phyloP scores from a whole-genome alignment of 345 rosid genomes.

The Limnanthes douglasii region DNA sequence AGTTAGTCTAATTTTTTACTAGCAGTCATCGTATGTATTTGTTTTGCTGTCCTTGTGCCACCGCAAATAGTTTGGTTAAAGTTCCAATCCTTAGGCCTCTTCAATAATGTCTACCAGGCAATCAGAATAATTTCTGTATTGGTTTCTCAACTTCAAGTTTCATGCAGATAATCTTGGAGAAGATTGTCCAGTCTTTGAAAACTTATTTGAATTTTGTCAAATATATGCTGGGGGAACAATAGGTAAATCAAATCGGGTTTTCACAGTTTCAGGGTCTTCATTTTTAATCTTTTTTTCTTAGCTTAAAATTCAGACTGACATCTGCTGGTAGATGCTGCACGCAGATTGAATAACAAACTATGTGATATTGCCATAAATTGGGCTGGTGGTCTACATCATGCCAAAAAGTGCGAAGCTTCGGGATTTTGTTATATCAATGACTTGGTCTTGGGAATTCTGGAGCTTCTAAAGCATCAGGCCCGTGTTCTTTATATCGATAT shows the following conservation, averaged over 20 bases:
- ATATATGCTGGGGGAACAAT: slow-evolving; percentile 96
- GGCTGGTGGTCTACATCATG: slow-evolving; percentile 99
- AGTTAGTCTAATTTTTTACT: too few species aligned
- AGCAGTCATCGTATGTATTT: too few species aligned
- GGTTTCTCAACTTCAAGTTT: too few species aligned
- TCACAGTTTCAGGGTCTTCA: neutral
- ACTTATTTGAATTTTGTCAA: slow-evolving; percentile 94
- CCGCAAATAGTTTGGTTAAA: too few species aligned
- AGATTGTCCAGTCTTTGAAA: slow-evolving; percentile 96
- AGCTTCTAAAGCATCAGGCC: slow-evolving; percentile 79
- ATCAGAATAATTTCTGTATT: too few species aligned
- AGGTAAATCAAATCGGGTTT: slow-evolving; percentile 35
- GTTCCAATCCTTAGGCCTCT: too few species aligned
- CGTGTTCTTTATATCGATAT: slow-evolving; percentile 88
- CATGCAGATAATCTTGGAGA: slow-evolving; percentile 79
- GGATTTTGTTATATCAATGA: slow-evolving; percentile 98
- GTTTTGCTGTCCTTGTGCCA: too few species aligned
- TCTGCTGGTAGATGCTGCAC: slow-evolving; percentile 58
- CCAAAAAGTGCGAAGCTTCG: slow-evolving; percentile 94
- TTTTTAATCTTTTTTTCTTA: neutral
- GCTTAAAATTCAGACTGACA: slow-evolving; percentile 6
- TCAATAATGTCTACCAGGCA: too few species aligned
- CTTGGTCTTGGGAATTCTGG: slow-evolving; percentile 88
- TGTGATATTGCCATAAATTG: slow-evolving; percentile 98
- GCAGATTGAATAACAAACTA: slow-evolving; percentile 74